phyloP scores from a whole-genome alignment of 2,329 filamentous ascomycete species.

The Fusarium pseudocircinatum region DNA sequence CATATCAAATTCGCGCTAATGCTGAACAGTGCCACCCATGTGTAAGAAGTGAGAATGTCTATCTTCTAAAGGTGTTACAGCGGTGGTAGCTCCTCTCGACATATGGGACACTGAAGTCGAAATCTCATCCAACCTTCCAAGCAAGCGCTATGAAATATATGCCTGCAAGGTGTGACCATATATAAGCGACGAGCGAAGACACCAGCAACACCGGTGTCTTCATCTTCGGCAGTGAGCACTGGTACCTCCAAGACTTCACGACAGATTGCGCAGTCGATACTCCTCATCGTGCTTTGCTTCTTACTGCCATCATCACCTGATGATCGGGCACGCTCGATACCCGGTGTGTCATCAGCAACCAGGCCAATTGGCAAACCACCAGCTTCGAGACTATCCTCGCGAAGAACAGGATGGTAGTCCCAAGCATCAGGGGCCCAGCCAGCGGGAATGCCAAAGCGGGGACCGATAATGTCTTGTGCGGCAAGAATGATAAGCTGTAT shows the following conservation, averaged over 20 bases:
- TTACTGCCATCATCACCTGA: slow-evolving; percentile 49
- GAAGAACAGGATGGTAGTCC: slow-evolving; percentile 92
- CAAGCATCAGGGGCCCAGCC: slow-evolving; percentile 79
- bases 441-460: slow-evolving; percentile 83
- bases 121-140: slow-evolving; percentile 97
- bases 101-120: slow-evolving; percentile 92
- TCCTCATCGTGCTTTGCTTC: slow-evolving; percentile 51
- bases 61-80: slow-evolving; percentile 58
- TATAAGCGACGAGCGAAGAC: slow-evolving; percentile 84
- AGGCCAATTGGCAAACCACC: slow-evolving; percentile 84
- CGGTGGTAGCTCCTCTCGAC: slow-evolving; percentile 87
- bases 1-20: neutral
- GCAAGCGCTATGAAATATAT: slow-evolving; percentile 93
- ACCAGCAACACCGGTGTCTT: slow-evolving; percentile 66
- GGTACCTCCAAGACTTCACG: slow-evolving; percentile 91
- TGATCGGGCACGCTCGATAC: slow-evolving; percentile 42
- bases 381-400: slow-evolving; percentile 82
- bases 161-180: slow-evolving; percentile 97
- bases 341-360: slow-evolving; percentile 44
- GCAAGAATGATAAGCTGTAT: slow-evolving; percentile 81
- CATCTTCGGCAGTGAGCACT: slow-evolving; percentile 71
- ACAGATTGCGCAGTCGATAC: slow-evolving; percentile 94
- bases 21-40: neutral
- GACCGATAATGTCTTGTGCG: slow-evolving; percentile 85
- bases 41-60: neutral